Evolutionary conservation across 129 eudicot species (phyloP).

Genomic region (Scalesia atractyloides): DNA sequence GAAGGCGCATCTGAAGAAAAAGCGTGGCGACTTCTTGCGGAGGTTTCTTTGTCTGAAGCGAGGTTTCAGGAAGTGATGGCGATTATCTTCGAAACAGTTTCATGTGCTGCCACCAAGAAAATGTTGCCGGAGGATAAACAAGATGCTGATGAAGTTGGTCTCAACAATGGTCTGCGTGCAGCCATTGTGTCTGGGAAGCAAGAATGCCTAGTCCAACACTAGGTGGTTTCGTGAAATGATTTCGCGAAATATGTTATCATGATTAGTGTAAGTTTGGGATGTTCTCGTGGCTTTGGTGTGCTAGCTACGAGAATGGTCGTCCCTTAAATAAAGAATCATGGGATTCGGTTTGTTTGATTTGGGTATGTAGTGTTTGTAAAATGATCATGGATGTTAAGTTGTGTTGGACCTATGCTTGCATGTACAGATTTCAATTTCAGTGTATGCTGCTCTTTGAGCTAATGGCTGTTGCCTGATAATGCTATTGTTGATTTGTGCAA

Average conservation of each 20-base stretch:
- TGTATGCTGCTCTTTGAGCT: slow-evolving; percentile 16
- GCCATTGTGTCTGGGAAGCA: slow-evolving; percentile 50
- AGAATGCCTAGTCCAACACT: slow-evolving; percentile 54
- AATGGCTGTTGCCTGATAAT: slow-evolving; percentile 18
- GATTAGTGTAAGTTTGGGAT: slow-evolving; percentile 3
- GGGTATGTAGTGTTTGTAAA: not conserved
- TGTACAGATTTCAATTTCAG: slow-evolving; percentile 16
- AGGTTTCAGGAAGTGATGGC: slow-evolving; percentile 55
- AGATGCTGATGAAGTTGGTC: slow-evolving; percentile 47
- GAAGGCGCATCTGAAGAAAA: slow-evolving; percentile 69
- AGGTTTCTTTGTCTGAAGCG: slow-evolving; percentile 71
- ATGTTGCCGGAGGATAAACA: slow-evolving; percentile 34
- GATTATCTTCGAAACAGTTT: slow-evolving; percentile 36
- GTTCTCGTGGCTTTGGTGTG: slow-evolving; percentile 36
- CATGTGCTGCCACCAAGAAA: slow-evolving; percentile 22
- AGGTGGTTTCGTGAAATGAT: slow-evolving; percentile 13
- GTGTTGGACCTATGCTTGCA: not conserved
- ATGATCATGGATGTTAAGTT: not conserved
- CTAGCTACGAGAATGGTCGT: slow-evolving; percentile 17
- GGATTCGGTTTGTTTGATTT: slow-evolving; percentile 12
- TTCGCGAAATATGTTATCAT: not conserved
- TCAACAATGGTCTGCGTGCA: slow-evolving; percentile 36
- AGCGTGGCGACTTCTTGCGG: slow-evolving; percentile 73
- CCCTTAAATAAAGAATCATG: slow-evolving; percentile 25
- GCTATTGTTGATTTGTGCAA: slow-evolving; percentile 12